phyloP scores from a whole-genome alignment of 345 rosid genomes.

The Murraya koenigii region DNA sequence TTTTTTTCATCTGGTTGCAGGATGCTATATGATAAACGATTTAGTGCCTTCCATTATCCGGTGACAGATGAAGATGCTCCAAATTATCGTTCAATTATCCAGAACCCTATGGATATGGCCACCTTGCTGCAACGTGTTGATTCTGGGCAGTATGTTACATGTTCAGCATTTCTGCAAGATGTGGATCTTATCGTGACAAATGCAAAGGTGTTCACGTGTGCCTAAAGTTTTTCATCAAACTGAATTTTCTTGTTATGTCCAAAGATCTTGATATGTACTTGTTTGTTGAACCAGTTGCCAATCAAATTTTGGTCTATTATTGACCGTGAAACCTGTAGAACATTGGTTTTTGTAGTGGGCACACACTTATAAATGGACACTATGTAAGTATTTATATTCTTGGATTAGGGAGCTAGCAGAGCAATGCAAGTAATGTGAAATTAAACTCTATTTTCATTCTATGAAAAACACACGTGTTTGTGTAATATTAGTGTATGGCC shows the following conservation, averaged over 20 bases:
- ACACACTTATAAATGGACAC: not conserved
- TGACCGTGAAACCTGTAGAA: not conserved
- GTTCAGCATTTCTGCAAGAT: constrained; percentile 83
- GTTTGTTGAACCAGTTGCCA: not conserved
- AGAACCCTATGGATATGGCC: constrained; percentile 94
- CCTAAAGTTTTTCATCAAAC: not conserved
- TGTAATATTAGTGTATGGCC: not conserved
- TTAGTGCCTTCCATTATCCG: constrained; percentile 89
- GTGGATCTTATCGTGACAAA: constrained; percentile 83
- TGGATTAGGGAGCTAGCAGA: not conserved
- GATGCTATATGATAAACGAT: constrained; percentile 83
- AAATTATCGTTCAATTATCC: constrained; percentile 79
- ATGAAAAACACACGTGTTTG: not conserved
- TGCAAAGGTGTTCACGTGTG: constrained; percentile 65
- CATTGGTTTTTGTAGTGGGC: not conserved
- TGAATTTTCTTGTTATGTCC: not conserved
- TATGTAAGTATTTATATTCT: not conserved
- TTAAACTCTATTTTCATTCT: not conserved
- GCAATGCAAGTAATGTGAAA: not conserved
- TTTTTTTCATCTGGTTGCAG: constrained; percentile 39
- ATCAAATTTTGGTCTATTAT: not conserved
- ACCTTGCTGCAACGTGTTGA: constrained; percentile 89
- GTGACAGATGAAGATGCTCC: constrained; percentile 98
- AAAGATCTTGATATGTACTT: not conserved
- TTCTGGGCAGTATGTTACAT: constrained; percentile 79